These are phyloP conservation scores for Neltuma alba DNA, from an alignment of 306 rosid genomes.

Conservation along the genomic window DNA sequence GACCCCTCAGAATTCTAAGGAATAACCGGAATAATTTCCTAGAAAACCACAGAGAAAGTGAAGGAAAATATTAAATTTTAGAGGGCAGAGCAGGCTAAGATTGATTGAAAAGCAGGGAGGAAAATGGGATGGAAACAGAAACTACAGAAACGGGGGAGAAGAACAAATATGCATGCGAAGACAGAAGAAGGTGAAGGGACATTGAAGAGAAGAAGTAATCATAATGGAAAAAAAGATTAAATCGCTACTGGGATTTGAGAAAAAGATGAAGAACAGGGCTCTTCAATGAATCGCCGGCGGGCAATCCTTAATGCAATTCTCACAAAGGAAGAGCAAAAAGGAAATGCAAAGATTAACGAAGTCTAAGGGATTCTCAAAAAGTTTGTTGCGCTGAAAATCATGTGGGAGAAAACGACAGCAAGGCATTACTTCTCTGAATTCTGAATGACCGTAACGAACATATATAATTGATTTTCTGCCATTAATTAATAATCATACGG, in stretches of 20 bases:
- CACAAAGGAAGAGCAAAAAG: neutral
- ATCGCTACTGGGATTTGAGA: neutral
- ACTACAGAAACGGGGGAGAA: conserved; percentile 9
- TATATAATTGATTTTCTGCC: neutral
- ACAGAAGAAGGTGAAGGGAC: neutral
- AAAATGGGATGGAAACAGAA: neutral
- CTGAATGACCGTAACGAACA: neutral
- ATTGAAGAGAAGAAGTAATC: conserved; percentile 15
- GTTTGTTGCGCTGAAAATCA: neutral
- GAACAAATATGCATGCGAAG: neutral
- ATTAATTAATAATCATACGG: neutral
- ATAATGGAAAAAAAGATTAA: conserved; percentile 3
- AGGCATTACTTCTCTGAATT: neutral
- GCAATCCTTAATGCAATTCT: conserved; percentile 3
- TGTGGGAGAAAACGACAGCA: neutral
- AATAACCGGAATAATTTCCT: conserved; percentile 35
- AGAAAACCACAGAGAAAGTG: conserved; percentile 19
- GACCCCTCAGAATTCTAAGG: conserved; percentile 29
- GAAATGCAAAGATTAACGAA: neutral
- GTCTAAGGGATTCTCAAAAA: neutral
- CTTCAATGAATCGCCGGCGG: conserved; percentile 24
- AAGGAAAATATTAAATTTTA: conserved; percentile 5
- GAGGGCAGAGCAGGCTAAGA: neutral
- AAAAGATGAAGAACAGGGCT: neutral
- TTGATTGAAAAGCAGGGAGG: neutral